Conservation (phyloP, 2,329 filamentous ascomycete species). For the Clonostachys rhizophaga region DNA sequence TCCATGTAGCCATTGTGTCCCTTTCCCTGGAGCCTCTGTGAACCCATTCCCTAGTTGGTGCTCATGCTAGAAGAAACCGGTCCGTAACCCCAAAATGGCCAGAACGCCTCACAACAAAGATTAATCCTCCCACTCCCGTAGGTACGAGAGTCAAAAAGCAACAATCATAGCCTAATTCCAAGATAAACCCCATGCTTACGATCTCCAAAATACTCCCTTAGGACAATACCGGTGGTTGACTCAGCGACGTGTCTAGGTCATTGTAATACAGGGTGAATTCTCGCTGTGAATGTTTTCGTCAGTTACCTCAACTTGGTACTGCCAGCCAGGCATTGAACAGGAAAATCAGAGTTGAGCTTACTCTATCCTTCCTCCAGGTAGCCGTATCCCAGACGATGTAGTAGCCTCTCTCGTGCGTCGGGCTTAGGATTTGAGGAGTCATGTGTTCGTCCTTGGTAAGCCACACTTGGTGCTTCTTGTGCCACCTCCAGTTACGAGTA, state of each 20-base stretch:
- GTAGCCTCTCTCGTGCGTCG: conserved; percentile 58
- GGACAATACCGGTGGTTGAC: conserved; percentile 17
- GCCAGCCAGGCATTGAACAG: background rate
- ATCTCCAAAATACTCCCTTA: background rate
- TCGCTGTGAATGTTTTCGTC: conserved; percentile 31
- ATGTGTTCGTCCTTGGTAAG: conserved; percentile 64
- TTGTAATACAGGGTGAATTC: conserved; percentile 58
- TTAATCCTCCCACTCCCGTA: background rate
- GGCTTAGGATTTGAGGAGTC: conserved; percentile 54
- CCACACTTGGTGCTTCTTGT: conserved; percentile 63
- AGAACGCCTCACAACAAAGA: background rate
- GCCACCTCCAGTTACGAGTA: conserved; percentile 63
- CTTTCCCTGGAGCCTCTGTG: background rate
- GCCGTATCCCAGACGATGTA: conserved; percentile 62
- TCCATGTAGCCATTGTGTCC: background rate
- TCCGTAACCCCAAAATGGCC: background rate
- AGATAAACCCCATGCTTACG: background rate
- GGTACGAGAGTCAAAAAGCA: background rate
- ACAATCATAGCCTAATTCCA: background rate
- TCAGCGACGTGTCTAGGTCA: conserved; percentile 50
- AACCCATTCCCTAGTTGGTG: background rate
- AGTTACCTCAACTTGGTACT: background rate
- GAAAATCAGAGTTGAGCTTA: conserved; percentile 28
- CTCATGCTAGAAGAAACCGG: background rate
- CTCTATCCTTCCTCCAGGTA: conserved; percentile 59